phyloP scores from a whole-genome alignment of 2,329 filamentous ascomycete species.

The Cladorrhinum sp. region DNA sequence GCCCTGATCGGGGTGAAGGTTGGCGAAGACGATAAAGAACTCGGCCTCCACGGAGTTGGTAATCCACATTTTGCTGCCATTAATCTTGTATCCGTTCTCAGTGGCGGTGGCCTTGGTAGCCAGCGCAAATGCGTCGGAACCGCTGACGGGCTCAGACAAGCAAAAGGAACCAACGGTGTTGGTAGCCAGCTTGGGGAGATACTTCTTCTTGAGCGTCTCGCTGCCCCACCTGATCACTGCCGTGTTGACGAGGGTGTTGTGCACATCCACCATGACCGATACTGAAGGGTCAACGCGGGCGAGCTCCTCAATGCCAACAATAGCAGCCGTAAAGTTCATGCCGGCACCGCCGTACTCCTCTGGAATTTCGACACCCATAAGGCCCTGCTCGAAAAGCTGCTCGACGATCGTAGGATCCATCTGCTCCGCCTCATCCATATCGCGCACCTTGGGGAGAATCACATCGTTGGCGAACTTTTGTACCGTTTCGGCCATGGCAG shows the following conservation, averaged over 20 bases:
- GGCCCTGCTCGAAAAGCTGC: slow-evolving; percentile 92
- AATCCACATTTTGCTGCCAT: slow-evolving; percentile 99
- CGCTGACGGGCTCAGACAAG: slow-evolving; percentile 86
- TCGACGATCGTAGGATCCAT: slow-evolving; percentile 90
- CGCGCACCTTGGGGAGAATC: slow-evolving; percentile 84
- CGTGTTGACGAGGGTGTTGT: slow-evolving; percentile 97
- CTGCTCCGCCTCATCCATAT: slow-evolving; percentile 94
- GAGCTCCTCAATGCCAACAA: slow-evolving; percentile 95
- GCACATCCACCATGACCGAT: slow-evolving; percentile 91
- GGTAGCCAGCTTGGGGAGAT: slow-evolving; percentile 85
- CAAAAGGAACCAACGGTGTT: slow-evolving; percentile 90
- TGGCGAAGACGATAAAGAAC: slow-evolving; percentile 98
- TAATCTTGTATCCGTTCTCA: slow-evolving; percentile 77
- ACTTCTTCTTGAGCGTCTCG: slow-evolving; percentile 74
- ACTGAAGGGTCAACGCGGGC: slow-evolving; percentile 92
- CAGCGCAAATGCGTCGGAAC: slow-evolving; percentile 93
- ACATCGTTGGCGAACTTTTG: slow-evolving; percentile 87
- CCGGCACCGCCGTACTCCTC: slow-evolving; percentile 95
- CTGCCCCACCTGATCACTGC: slow-evolving; percentile 83
- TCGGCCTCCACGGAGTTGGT: slow-evolving; percentile 93
- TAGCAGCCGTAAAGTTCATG: slow-evolving; percentile 98
- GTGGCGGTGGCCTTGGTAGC: slow-evolving; percentile 87
- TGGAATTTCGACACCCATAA: slow-evolving; percentile 97
- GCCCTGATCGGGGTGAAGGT: slow-evolving; percentile 84
- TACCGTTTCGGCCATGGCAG: slow-evolving; percentile 84